Evolutionary conservation across 1,284 basidiomycete species (phyloP).

Genomic region (Tylopilus orsonianus): DNA sequence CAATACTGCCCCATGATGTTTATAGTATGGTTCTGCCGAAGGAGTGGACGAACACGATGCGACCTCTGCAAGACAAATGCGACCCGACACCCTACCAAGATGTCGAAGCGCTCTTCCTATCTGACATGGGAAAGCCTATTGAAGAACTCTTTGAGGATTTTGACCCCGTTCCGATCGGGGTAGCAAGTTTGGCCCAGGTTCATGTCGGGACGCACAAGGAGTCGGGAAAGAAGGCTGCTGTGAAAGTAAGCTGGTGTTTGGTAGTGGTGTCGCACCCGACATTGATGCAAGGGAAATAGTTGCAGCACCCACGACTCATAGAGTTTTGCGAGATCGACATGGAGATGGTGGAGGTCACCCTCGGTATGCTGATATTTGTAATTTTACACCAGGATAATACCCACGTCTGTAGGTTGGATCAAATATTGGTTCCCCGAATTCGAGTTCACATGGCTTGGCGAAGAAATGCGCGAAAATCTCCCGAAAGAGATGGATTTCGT

Average conservation of each 20-base stretch:
- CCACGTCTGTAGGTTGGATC: slow-evolving; percentile 62
- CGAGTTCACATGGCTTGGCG: slow-evolving; percentile 92
- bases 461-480: slow-evolving; percentile 90
- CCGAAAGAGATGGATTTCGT: slow-evolving; percentile 96
- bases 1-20: slow-evolving; percentile 9
- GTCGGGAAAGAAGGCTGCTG: slow-evolving; percentile 79
- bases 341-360: slow-evolving; percentile 82
- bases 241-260: slow-evolving; percentile 60
- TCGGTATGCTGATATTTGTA: slow-evolving; percentile 44
- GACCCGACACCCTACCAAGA: slow-evolving; percentile 74
- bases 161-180: slow-evolving; percentile 88
- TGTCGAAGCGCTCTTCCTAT: slow-evolving; percentile 66
- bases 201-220: slow-evolving; percentile 79
- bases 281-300: slow-evolving; percentile 35
- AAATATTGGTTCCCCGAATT: slow-evolving; percentile 89
- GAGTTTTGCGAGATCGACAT: slow-evolving; percentile 89
- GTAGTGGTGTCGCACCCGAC: background rate
- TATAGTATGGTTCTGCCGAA: slow-evolving; percentile 67
- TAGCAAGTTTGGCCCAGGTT: slow-evolving; percentile 94
- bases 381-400: background rate
- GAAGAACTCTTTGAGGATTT: slow-evolving; percentile 79
- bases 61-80: slow-evolving; percentile 82
- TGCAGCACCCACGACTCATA: slow-evolving; percentile 93
- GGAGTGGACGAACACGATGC: slow-evolving; percentile 74
- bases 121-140: slow-evolving; percentile 69